Base-by-base conservation (phyloP, 176 grass and related monocot species). In the Paspalum notatum region DNA sequence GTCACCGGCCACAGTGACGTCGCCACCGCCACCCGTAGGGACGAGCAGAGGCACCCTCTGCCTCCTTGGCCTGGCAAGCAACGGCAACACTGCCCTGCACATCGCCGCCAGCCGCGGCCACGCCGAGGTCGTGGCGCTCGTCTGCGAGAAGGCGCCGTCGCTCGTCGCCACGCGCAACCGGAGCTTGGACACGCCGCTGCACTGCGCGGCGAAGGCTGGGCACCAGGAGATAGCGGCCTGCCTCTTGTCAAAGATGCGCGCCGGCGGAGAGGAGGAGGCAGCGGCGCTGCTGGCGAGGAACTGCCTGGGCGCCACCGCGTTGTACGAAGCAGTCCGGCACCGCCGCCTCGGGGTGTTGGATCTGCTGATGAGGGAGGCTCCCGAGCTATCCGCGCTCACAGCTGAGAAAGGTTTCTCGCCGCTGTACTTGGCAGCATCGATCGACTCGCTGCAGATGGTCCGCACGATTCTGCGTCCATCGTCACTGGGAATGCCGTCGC, bases 151-250 rank as follows among this genome's bases (percentile, higher is more conserved):
- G 62, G 20, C 62, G 10, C 42, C 58, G 0, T 79, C 61, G 59
- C 75, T 90, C 12, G 42, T 52, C 21, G 55, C 22, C 53, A 8
- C 9, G 10, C 58, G 7, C 62, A 89, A 93, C 44, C 16, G 1
- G 65, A 25, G 27, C 16, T 70, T 47, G 24, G 90, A 93, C 44
- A 93, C 90, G 47, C 87, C 87, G 57, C 75, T 76, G 73, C 73
- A 60, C 73, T 60, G 55, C 73, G 73, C 73, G n/a, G 73, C 73
- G 20, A 76, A 9, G 21, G 44, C 37, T 4, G 91, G 91, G 20
- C 57, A 78, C 17, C 1, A 0, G 6, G 44, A 18, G 0, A 72
- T 82, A 2, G 75, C 27, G 4, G 2, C 15, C 4, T 1, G 61
- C 41, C 77, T 93, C 47, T 10, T 89, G 5, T 0, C 5, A 3